phyloP scores from a whole-genome alignment of 148 eudicot genomes.

The Nepenthes mirabilis region DNA sequence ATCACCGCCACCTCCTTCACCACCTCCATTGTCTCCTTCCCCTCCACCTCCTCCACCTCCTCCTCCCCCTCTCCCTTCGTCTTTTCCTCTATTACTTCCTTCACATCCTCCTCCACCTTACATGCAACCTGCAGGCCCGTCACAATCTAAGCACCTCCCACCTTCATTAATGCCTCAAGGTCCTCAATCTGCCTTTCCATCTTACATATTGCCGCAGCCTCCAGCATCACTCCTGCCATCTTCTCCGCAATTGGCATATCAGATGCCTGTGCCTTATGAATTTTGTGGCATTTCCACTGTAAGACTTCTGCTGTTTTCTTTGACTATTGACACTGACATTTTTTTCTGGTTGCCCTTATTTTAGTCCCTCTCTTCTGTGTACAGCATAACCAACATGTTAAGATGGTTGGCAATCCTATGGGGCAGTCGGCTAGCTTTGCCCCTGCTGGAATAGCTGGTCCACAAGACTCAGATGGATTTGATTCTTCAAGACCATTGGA shows the following conservation, averaged over 20 bases:
- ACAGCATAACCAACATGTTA: constrained; percentile 46
- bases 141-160: not conserved
- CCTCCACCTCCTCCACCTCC: constrained; percentile 22
- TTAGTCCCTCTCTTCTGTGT: not conserved
- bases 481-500: constrained; percentile 38
- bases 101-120: constrained; percentile 2
- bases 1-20: constrained; percentile 34
- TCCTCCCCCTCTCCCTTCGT: constrained; percentile 15
- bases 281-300: constrained; percentile 25
- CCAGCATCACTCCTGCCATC: constrained; percentile 22
- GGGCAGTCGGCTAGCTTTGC: constrained; percentile 47
- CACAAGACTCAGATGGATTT: constrained; percentile 5
- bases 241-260: constrained; percentile 16
- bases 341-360: constrained; percentile 2
- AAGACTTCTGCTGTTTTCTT: constrained; percentile 7
- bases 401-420: constrained; percentile 25
- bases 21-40: constrained; percentile 21
- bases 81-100: constrained; percentile 10
- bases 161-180: not conserved
- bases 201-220: constrained; percentile 28
- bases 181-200: constrained; percentile 12
- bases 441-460: constrained; percentile 28
- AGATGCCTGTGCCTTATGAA: constrained; percentile 18
- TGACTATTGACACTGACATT: not conserved
- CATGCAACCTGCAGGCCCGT: constrained; percentile 11